Evolutionary conservation across 768 basidiomycete species (phyloP).

Genomic region (Pulveroboletus sp.): DNA sequence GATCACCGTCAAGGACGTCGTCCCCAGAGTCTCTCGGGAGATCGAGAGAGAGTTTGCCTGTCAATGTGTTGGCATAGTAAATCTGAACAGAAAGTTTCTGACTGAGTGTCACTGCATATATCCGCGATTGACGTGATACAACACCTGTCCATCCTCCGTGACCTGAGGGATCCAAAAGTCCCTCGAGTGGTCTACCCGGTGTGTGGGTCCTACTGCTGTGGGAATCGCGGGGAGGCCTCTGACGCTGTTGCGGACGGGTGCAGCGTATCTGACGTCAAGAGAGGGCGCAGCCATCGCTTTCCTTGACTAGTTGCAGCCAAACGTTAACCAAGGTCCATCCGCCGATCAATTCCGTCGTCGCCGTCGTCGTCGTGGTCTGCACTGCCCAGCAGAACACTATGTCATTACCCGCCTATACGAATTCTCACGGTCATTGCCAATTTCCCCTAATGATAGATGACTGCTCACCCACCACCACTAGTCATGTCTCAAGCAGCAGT

Average conservation of each 20-base stretch:
- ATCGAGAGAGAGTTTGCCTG: constrained; percentile 74
- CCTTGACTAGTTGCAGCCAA: not conserved
- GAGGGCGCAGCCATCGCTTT: constrained; percentile 19
- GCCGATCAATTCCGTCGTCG: constrained; percentile 1
- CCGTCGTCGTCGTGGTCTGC: constrained; percentile 14
- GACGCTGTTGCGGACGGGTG: constrained; percentile 16
- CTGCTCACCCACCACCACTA: no score
- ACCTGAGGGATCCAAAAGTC: constrained; percentile 93
- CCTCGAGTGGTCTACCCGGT: constrained; percentile 32
- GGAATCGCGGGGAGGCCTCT: constrained; percentile 30
- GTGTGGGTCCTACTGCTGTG: not conserved
- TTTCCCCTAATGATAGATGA: not conserved
- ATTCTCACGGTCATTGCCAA: constrained; percentile 7
- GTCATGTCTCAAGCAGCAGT: constrained; percentile 24
- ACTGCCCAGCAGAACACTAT: constrained; percentile 8
- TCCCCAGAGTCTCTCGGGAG: constrained; percentile 64
- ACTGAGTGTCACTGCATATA: not conserved
- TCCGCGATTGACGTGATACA: constrained; percentile 14
- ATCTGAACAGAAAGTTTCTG: constrained; percentile 47
- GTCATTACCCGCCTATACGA: constrained; percentile 4
- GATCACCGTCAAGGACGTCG: constrained; percentile 53
- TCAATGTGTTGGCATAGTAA: constrained; percentile 87
- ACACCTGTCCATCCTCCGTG: constrained; percentile 74
- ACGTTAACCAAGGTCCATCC: constrained; percentile 3
- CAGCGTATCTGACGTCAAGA: constrained; percentile 3